Conservation (phyloP, 164 flowering plant species). For the Liquidambar formosana region DNA sequence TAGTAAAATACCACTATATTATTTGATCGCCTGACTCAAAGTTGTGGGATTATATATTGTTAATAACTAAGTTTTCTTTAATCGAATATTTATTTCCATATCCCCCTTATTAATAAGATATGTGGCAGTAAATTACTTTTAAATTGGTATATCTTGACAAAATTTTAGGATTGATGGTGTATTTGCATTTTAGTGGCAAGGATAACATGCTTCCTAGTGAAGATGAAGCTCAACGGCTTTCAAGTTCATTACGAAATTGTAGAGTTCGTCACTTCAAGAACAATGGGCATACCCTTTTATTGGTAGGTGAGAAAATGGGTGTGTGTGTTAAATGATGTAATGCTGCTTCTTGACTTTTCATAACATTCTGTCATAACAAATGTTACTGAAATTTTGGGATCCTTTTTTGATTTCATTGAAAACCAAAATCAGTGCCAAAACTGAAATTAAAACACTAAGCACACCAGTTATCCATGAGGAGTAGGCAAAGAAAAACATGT, state of each 20-base stretch:
- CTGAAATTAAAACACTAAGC: too few relatives aligned
- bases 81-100: background rate
- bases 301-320: constrained; percentile 46
- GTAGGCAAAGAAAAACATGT: too few relatives aligned
- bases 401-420: too few relatives aligned
- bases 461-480: too few relatives aligned
- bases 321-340: background rate
- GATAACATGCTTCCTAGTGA: constrained; percentile 86
- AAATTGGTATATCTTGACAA: background rate
- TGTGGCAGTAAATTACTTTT: background rate
- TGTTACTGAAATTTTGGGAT: too few relatives aligned
- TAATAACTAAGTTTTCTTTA: background rate
- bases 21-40: background rate
- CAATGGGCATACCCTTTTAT: constrained; percentile 79
- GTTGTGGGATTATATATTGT: background rate
- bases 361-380: background rate
- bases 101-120: background rate
- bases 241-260: constrained; percentile 52
- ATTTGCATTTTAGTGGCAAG: constrained; percentile 63
- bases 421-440: too few relatives aligned
- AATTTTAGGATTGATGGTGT: constrained; percentile 8
- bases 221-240: constrained; percentile 74
- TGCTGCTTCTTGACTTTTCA: background rate
- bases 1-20: background rate
- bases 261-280: constrained; percentile 71